phyloP scores from a whole-genome alignment of 768 basidiomycete species.

The Amanita subjunquillea region DNA sequence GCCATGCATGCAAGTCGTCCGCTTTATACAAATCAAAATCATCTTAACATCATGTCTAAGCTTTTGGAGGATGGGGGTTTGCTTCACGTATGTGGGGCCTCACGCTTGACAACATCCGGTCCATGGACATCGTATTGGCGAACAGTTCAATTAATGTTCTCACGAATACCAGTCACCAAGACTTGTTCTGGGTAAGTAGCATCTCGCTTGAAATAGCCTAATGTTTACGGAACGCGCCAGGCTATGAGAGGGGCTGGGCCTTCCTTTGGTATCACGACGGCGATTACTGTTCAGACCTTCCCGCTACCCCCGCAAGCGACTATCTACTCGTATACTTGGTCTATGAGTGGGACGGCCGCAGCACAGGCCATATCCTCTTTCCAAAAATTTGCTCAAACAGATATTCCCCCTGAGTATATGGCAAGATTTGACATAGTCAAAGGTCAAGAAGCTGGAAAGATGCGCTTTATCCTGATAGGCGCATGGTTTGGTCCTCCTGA shows the following conservation, averaged over 20 bases:
- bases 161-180: conserved; percentile 19
- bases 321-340: conserved; percentile 29
- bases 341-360: conserved; percentile 19
- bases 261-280: conserved; percentile 30
- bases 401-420: background rate
- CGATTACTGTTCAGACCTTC: conserved; percentile 24
- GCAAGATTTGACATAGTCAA: background rate
- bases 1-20: conserved; percentile 27
- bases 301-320: conserved; percentile 23
- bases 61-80: conserved; percentile 23
- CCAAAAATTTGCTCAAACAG: conserved; percentile 4
- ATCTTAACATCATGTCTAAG: conserved; percentile 4
- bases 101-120: conserved; percentile 24
- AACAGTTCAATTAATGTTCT: conserved; percentile 23
- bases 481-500: conserved; percentile 12
- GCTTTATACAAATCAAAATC: background rate
- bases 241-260: conserved; percentile 28
- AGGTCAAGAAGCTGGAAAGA: background rate
- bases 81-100: conserved; percentile 26
- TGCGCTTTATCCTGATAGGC: background rate
- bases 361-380: conserved; percentile 17
- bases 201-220: background rate
- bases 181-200: conserved; percentile 35
- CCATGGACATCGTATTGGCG: conserved; percentile 32
- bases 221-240: conserved; percentile 10